These are phyloP conservation scores for Talaromyces islandicus DNA, from an alignment of 2,329 filamentous ascomycete species.

Conservation along the genomic window DNA sequence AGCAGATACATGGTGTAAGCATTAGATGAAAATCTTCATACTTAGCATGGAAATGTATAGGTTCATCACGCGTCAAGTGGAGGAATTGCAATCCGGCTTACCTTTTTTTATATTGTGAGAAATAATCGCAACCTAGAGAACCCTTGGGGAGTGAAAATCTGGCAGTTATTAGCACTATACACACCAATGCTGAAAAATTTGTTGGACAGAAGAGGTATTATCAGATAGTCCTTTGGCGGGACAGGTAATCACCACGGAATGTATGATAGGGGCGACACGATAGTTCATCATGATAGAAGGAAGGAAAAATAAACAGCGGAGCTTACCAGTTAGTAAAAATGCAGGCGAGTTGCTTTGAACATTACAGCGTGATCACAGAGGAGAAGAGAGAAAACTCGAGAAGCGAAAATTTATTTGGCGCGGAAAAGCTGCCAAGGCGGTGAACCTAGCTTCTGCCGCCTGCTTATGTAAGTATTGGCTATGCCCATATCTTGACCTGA, in stretches of 20 bases:
- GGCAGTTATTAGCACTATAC: background rate
- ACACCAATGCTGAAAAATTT: background rate
- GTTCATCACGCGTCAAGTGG: constrained; percentile 44
- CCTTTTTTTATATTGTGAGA: background rate
- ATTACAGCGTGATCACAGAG: constrained; percentile 7
- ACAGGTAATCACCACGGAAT: constrained; percentile 56
- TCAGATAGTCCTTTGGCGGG: constrained; percentile 52
- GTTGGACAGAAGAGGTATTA: background rate
- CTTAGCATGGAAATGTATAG: constrained; percentile 58
- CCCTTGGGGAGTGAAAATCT: background rate
- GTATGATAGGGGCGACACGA: constrained; percentile 61
- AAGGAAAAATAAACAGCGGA: constrained; percentile 3
- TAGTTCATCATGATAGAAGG: constrained; percentile 48
- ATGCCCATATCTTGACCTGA: background rate
- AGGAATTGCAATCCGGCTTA: constrained; percentile 19
- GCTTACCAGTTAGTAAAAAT: constrained; percentile 1
- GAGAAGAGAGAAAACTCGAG: constrained; percentile 10
- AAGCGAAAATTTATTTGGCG: background rate
- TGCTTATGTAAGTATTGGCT: background rate
- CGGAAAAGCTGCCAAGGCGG: constrained; percentile 1
- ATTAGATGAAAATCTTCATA: constrained; percentile 47
- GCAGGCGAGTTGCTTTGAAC: background rate
- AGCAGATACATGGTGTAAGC: constrained; percentile 46
- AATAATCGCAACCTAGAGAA: background rate
- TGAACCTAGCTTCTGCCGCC: background rate